Evolutionary conservation across 1,284 basidiomycete genomes (phyloP), one percentile per base, ranked within the genome.

Genomic region (Ceratobasidium sp.): DNA sequence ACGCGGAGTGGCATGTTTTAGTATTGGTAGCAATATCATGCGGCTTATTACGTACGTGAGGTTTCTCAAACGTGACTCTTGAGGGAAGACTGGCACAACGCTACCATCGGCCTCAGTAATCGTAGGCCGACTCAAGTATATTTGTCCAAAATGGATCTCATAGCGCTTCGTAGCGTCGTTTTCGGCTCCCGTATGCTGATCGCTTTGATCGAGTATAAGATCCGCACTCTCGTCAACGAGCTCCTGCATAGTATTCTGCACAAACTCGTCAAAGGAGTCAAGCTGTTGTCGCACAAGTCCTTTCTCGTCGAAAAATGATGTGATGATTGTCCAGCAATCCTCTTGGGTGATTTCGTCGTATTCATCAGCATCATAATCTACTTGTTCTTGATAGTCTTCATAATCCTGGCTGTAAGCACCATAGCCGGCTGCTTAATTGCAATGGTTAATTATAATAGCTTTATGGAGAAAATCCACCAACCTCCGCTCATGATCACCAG

Each of bases 241-340:
- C 80, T 99, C 97, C 82, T 99, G 97, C 93, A 99, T 98, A n/a
- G 96, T 98, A 79, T 98, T 98, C 81, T 97, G 94, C 60, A 99
- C 94, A 79, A 99, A 99, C 82, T 99, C 97, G 81, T 99, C 96
- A 83, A 97, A 99, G 34, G 94, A 97, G 84, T 97, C 96, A 72
- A 99, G 88, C 81, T 99, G 97, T 81, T 99, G 97, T 70, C 95
- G 89, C 72, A 99, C 97, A 73, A 99, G 90, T 82, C 97, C 97
- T 82, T 97, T 98, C 81, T 96, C 93, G 75, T 94, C 92, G 80
- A 99, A 99, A 85, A 98, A 99, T 78, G 93, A 90, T 74, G 93
- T 92, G 78, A 99, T 98, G 78, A 97, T 89, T 53, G 91, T 92
- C 96, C 96, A 98, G 80, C 94, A 95, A 79, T 96, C 94, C 80